Conservation (phyloP, 2,329 filamentous ascomycete genomes). For the Talaromyces sp. region DNA sequence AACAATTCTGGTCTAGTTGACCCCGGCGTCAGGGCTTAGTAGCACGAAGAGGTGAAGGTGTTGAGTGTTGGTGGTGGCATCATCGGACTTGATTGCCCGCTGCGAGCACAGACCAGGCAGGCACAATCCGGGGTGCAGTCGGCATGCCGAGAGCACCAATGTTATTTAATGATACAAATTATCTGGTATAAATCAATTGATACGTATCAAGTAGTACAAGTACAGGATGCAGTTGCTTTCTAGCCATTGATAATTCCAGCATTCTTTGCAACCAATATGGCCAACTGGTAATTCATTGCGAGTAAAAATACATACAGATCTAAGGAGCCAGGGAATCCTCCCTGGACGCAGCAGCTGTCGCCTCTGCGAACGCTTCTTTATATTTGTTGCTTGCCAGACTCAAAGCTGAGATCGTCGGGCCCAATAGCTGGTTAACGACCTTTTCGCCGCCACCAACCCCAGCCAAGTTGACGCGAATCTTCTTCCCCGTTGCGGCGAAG, state of each 20-base stretch:
- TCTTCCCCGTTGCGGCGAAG: constrained; percentile 67
- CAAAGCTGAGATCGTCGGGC: constrained; percentile 66
- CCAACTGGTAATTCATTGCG: neutral
- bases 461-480: constrained; percentile 59
- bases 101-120: neutral
- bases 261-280: neutral
- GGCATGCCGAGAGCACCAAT: neutral
- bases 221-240: too few relatives aligned
- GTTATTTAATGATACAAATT: too few relatives aligned
- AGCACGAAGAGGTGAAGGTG: neutral
- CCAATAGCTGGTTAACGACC: constrained; percentile 70
- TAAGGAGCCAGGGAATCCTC: constrained; percentile 4
- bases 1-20: neutral
- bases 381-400: constrained; percentile 67
- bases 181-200: too few relatives aligned
- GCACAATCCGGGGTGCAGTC: neutral
- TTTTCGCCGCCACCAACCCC: constrained; percentile 68
- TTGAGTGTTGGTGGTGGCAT: neutral
- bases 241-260: neutral
- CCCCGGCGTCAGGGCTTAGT: neutral
- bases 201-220: too few relatives aligned
- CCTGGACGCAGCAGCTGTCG: constrained; percentile 37
- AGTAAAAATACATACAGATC: neutral
- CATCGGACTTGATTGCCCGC: neutral
- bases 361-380: constrained; percentile 60